A percentile compares a stretch with the other conserved stretches of the same genome.
Conservation (phyloP, 1,284 basidiomycete species). For the Bondarzewia mesenterica region DNA sequence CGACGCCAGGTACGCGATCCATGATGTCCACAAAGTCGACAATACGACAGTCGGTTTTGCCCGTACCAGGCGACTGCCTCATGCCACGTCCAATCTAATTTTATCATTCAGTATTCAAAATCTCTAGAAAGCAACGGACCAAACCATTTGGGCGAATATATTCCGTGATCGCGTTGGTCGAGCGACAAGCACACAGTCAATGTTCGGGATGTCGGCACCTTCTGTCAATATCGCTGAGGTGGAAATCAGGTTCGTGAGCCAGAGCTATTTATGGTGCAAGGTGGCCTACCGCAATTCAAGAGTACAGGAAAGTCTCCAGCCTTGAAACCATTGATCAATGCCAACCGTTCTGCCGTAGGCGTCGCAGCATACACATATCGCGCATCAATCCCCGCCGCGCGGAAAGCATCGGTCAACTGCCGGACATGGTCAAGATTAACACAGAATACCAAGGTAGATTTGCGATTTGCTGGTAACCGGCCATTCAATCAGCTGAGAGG, state of each 20-base stretch:
- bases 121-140: conserved; percentile 12
- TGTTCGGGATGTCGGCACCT: conserved; percentile 85
- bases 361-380: conserved; percentile 75
- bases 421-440: conserved; percentile 83
- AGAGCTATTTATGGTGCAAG: not conserved
- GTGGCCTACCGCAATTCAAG: conserved; percentile 75
- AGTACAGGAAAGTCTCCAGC: conserved; percentile 77
- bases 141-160: conserved; percentile 89
- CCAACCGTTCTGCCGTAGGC: conserved; percentile 54
- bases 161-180: conserved; percentile 86
- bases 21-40: conserved; percentile 89
- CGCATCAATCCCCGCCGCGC: conserved; percentile 78
- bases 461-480: conserved; percentile 41
- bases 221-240: conserved; percentile 79
- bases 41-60: conserved; percentile 81
- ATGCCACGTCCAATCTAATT: conserved; percentile 86
- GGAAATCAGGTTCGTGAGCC: not conserved
- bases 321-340: conserved; percentile 65
- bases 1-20: conserved; percentile 60
- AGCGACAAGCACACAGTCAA: conserved; percentile 86
- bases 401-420: conserved; percentile 69
- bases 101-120: not conserved
- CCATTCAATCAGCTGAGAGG: not conserved
- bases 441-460: conserved; percentile 88
- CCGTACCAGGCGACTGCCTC: conserved; percentile 74